Conservation (phyloP, 1,284 basidiomycete species). For the Austropuccinia psidii region DNA sequence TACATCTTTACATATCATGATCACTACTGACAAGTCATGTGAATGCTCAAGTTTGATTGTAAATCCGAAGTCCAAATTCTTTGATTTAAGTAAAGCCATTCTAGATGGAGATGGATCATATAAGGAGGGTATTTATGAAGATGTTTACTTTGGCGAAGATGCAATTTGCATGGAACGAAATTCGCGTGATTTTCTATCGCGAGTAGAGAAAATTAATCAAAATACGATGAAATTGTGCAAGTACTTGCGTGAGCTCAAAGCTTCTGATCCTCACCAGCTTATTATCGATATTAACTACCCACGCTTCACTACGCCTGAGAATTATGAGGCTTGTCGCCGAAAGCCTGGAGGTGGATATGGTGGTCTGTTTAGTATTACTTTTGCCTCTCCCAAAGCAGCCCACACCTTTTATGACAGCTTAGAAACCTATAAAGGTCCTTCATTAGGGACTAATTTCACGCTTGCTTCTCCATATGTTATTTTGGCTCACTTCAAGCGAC, state of each 20-base stretch:
- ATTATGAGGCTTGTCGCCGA: slow-evolving; percentile 65
- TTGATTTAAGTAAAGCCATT: slow-evolving; percentile 58
- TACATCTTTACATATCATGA: not conserved
- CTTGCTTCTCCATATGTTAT: slow-evolving; percentile 88
- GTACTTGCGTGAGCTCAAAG: slow-evolving; percentile 57
- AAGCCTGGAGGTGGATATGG: slow-evolving; percentile 62
- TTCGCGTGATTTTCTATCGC: slow-evolving; percentile 77
- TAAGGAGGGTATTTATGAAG: slow-evolving; percentile 60
- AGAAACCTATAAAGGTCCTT: slow-evolving; percentile 79
- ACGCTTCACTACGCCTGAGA: slow-evolving; percentile 64
- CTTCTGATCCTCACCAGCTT: slow-evolving; percentile 40
- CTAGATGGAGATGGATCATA: slow-evolving; percentile 48
- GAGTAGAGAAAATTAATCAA: slow-evolving; percentile 68
- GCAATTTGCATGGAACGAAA: slow-evolving; percentile 97
- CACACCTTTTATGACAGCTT: slow-evolving; percentile 80
- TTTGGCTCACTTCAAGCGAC: slow-evolving; percentile 80
- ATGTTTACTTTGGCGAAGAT: slow-evolving; percentile 82
- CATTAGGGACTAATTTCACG: slow-evolving; percentile 92
- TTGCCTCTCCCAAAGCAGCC: slow-evolving; percentile 62
- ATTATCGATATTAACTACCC: slow-evolving; percentile 87
- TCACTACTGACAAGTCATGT: too few species aligned
- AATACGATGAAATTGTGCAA: slow-evolving; percentile 78
- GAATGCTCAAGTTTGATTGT: slow-evolving; percentile 67
- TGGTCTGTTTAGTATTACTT: slow-evolving; percentile 85
- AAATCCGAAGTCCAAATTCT: slow-evolving; percentile 69